Conservation (phyloP, 495 filamentous ascomycete species). For the Arthonia radiata region DNA sequence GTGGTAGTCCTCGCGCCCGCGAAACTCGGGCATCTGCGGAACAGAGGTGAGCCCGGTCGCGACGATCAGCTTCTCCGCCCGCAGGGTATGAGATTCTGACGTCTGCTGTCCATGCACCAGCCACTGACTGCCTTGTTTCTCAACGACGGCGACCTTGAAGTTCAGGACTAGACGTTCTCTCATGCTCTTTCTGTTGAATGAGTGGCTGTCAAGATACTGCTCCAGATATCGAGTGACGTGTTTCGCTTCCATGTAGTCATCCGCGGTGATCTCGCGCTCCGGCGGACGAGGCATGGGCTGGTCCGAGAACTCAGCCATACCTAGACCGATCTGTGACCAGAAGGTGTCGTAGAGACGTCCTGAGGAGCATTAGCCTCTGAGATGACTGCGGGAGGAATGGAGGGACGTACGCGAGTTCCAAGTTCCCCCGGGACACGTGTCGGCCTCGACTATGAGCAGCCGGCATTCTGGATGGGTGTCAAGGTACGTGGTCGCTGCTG, state of each 20-base stretch:
- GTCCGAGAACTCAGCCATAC: conserved; percentile 19
- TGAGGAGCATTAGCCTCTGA: conserved; percentile 1
- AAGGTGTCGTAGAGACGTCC: conserved; percentile 15
- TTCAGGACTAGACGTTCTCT: conserved; percentile 1
- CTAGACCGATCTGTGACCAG: conserved; percentile 16
- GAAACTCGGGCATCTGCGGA: conserved; percentile 1
- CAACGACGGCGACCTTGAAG: no score
- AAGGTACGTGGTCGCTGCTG: conserved; percentile 13
- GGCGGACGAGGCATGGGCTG: conserved; percentile 10
- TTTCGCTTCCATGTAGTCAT: conserved; percentile 15
- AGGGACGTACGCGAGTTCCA: conserved; percentile 10
- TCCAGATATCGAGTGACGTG: conserved; percentile 19
- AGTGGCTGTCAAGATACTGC: conserved; percentile 14
- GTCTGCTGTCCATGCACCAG: no score
- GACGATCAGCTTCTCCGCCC: no score
- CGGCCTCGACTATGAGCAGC: conserved; percentile 12
- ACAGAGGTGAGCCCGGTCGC: conserved; percentile 1
- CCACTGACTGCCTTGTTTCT: no score
- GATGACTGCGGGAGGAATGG: conserved; percentile 2
- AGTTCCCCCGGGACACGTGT: conserved; percentile 11
- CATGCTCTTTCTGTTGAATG: not conserved
- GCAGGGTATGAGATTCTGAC: no score
- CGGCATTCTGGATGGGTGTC: conserved; percentile 11
- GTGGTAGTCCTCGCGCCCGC: not conserved
- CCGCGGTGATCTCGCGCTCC: conserved; percentile 9